Base-by-base conservation (phyloP, 208 protist species). In the Leishmania arabica region DNA sequence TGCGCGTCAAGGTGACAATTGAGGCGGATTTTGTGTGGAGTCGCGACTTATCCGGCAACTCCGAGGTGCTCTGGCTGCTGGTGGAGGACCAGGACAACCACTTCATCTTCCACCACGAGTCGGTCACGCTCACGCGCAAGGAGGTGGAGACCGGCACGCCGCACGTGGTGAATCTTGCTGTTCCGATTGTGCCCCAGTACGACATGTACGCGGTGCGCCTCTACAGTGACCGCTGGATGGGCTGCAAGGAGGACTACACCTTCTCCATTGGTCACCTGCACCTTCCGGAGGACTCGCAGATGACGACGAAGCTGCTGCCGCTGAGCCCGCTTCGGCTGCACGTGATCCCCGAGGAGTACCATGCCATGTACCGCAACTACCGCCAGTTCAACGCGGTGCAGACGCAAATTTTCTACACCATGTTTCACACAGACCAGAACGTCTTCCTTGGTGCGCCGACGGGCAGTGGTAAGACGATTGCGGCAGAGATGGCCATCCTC, bases 321-420 rank as follows among this genome's bases (percentile, higher is more conserved):
- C 92, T 99, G 51, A 79, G 93, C 62, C 99, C 99, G 42, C 93
- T 99, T 49, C 91, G 95, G 45, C 79, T 98, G 45, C 85, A 91
- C 27, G 95, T 99, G 13, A 85, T 99, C 74, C 91, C 94, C 13
- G 85, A 96, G 77, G 88, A 92, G 74, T 95, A 96, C 83, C 89
- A 95, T 65, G 54, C 86, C 27, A 90, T 99, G 79, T 90, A 99
- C 51, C 96, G 98, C 60, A 83, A 80, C 31, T 99, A 99, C 88
- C 83, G 88, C 21, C 97, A 99, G 89, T 99, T 99, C 87, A 99
- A 99, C 91, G 95, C 99, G 47, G 95, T 99, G 66, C 99, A 99
- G 90, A 99, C 99, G 42, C 99, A 99, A 86, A 91, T 99, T n/a
- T 99, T 99, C 88, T 98, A 99, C 89, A 90, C 92, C n/a, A 87